phyloP scores from a whole-genome alignment of 306 rosid genomes.

The Luffa acutangula region DNA sequence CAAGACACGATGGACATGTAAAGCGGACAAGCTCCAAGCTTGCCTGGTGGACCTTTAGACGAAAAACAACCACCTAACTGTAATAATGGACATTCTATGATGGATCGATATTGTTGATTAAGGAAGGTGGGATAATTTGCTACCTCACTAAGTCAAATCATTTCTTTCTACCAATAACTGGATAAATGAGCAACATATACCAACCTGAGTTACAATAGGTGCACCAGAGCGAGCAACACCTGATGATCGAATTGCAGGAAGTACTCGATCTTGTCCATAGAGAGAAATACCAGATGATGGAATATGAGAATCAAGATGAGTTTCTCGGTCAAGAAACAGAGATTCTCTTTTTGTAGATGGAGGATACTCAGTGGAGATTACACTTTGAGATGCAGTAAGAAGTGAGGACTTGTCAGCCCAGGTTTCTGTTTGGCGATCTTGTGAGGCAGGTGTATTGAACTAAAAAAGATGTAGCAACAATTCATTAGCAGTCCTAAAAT shows the following conservation, averaged over 20 bases:
- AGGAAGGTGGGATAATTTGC: not conserved
- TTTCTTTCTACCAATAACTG: not conserved
- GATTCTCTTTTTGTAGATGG: slow-evolving; percentile 57
- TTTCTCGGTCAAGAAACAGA: slow-evolving; percentile 55
- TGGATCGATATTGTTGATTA: not conserved
- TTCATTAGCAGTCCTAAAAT: not conserved
- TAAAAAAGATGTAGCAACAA: slow-evolving; percentile 17
- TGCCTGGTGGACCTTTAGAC: not conserved
- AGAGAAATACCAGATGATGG: slow-evolving; percentile 53
- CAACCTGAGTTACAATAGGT: slow-evolving; percentile 86
- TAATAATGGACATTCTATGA: not conserved
- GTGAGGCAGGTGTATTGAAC: slow-evolving; percentile 47
- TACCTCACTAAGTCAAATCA: not conserved
- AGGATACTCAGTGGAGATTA: slow-evolving; percentile 33
- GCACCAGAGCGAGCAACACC: slow-evolving; percentile 55
- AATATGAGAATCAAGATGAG: slow-evolving; percentile 60
- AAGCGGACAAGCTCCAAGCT: not conserved
- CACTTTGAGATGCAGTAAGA: slow-evolving; percentile 53
- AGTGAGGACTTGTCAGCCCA: slow-evolving; percentile 57
- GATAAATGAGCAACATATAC: slow-evolving; percentile 12
- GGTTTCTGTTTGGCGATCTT: slow-evolving; percentile 57
- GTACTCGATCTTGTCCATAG: slow-evolving; percentile 56
- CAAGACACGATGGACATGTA: not conserved
- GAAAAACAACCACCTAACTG: not conserved
- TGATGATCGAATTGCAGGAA: slow-evolving; percentile 65